Percentiles rank a stretch among this genome's conserved stretches.
Evolutionary conservation across 2,329 filamentous ascomycete genomes (phyloP).

Genomic region (Thermoascus crustaceus): DNA sequence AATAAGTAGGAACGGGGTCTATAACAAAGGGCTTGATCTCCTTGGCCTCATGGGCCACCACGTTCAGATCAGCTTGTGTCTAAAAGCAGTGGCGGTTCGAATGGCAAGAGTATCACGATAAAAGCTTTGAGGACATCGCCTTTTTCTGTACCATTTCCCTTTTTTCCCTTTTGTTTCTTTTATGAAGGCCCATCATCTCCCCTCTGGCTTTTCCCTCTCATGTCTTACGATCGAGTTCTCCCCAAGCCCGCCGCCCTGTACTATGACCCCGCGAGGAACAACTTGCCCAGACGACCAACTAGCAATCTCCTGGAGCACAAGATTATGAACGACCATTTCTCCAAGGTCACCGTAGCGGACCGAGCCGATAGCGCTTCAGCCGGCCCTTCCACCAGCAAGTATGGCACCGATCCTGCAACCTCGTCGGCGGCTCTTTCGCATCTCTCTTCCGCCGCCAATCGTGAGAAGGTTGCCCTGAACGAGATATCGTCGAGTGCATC

Average conservation of each 20-base stretch:
- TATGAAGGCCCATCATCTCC: constrained; percentile 5
- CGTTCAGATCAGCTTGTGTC: constrained; percentile 4
- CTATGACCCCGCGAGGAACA: constrained; percentile 29
- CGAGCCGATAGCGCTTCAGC: neutral
- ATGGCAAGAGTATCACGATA: constrained; percentile 9
- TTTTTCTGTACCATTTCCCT: constrained; percentile 12
- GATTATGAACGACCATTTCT: constrained; percentile 30
- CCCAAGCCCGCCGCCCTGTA: constrained; percentile 36
- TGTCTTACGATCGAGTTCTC: constrained; percentile 43
- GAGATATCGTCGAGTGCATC: constrained; percentile 11
- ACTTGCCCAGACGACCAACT: constrained; percentile 24
- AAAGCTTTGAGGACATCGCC: constrained; percentile 12
- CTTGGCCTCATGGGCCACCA: too few relatives aligned
- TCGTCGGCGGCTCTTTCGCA: constrained; percentile 7
- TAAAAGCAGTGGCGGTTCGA: constrained; percentile 8
- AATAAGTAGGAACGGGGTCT: constrained; percentile 8
- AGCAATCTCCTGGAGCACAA: constrained; percentile 35
- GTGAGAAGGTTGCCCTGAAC: constrained; percentile 17
- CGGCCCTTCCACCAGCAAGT: neutral
- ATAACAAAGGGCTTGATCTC: constrained; percentile 12
- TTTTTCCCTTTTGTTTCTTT: constrained; percentile 9
- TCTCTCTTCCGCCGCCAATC: constrained; percentile 20
- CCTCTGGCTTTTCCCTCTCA: constrained; percentile 11
- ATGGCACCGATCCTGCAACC: constrained; percentile 2
- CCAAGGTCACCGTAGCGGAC: constrained; percentile 9